Base-by-base conservation (phyloP, 148 eudicot genomes). In the Persicaria tinctoria region DNA sequence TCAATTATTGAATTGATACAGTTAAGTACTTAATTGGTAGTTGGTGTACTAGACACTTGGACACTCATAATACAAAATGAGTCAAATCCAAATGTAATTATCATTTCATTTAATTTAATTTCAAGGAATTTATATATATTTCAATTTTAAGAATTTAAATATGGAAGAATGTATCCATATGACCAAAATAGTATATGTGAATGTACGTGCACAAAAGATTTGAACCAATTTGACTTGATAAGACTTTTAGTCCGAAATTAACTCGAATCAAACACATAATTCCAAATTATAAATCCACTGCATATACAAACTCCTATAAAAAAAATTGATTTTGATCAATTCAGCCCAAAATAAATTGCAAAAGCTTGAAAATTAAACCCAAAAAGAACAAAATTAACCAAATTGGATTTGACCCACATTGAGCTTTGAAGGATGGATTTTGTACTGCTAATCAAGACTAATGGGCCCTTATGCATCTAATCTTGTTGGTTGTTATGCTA, bases 401-500 rank as follows among this genome's bases (percentile, higher is more conserved):
- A 63, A 63, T 9, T 45, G 32, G 68, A 63, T 63, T 63, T 63
- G 68, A 63, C 68, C 27, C 68, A 63, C 7, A 63, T 27, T 38
- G 48, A 41, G 70, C 41, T 44, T 66, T 66, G 70, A 66, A 66
- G 5, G 17, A 38, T 38, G 47, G 46, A 66, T 66, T 66, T 12
- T 5, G 47, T 66, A 17, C 10, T 66, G 14, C 32, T 66, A 66
- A 44, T 66, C 44, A 66, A 66, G 47, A 8, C 48, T 66, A 12
- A 41, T 66, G 70, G 70, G 70, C 48, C 70, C 70, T 13, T 38
- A 66, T 66, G 70, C 48, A 66, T 66, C 70, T 41, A 66, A 66
- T 66, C 70, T 66, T 66, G 70, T 66, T 66, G 70, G 70, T 66
- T 66, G 70, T 66, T 66, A 66, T 66, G 48, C 41, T 66, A 66